Evolutionary conservation across 352 stramenopile genomes (phyloP).

Genomic region (Phytopythium litorale): DNA sequence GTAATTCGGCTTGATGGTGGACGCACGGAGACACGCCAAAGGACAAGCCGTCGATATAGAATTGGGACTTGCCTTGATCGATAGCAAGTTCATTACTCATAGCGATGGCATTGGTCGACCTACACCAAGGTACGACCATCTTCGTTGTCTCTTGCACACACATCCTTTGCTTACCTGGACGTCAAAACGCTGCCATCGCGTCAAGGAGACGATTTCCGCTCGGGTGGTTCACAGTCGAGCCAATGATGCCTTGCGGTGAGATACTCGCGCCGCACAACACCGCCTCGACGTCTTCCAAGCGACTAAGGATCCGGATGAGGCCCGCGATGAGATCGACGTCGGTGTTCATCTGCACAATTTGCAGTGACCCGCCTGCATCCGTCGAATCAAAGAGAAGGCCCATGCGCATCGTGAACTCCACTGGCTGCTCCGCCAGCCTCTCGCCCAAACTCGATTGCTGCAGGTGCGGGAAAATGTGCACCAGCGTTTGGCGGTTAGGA

Average conservation of each 20-base stretch:
- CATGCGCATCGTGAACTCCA: neutral
- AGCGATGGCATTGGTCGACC: too few species aligned
- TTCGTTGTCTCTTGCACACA: too few species aligned
- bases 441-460: constrained; percentile 26
- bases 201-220: neutral
- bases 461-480: constrained; percentile 27
- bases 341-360: constrained; percentile 22
- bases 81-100: too few species aligned
- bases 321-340: constrained; percentile 25
- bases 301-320: constrained; percentile 18
- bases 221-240: neutral
- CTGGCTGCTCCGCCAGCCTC: neutral
- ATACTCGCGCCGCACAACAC: neutral
- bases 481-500: constrained; percentile 29
- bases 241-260: neutral
- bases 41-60: too few species aligned
- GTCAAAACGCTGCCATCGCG: neutral
- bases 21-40: too few species aligned
- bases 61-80: too few species aligned
- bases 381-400: neutral
- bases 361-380: neutral
- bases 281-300: constrained; percentile 17
- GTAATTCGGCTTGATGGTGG: too few species aligned
- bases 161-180: too few species aligned
- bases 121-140: too few species aligned